Evolutionary conservation across 176 grass and related monocot genomes (phyloP).

Genomic region (Aegilops sharonensis): DNA sequence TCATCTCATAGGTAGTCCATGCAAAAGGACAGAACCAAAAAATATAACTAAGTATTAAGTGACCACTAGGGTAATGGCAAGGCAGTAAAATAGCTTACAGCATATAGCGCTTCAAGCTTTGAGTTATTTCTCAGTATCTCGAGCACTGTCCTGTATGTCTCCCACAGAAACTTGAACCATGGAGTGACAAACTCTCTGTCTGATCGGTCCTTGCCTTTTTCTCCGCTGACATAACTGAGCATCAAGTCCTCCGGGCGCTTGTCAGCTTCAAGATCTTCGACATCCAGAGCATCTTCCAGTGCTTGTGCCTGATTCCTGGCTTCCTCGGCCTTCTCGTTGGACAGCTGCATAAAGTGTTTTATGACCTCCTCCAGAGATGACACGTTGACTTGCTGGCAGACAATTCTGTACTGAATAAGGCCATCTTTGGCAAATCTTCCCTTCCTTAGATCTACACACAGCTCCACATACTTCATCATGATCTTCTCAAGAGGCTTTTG

Average conservation of each 20-base stretch:
- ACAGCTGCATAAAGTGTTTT: slow-evolving; percentile 95
- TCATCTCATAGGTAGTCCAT: background rate
- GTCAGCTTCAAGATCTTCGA: slow-evolving; percentile 95
- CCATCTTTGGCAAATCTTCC: slow-evolving; percentile 98
- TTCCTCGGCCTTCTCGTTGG: slow-evolving; percentile 82
- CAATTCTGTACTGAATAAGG: slow-evolving; percentile 93
- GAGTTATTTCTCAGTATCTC: slow-evolving; percentile 97
- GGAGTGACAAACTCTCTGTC: slow-evolving; percentile 93
- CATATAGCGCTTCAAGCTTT: slow-evolving; percentile 90
- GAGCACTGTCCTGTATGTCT: slow-evolving; percentile 90
- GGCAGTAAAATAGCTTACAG: slow-evolving; percentile 52
- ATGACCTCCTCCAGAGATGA: slow-evolving; percentile 93
- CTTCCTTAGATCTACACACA: slow-evolving; percentile 88
- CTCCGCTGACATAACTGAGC: slow-evolving; percentile 92
- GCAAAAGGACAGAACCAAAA: background rate
- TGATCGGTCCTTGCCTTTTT: slow-evolving; percentile 91
- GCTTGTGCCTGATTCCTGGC: slow-evolving; percentile 70
- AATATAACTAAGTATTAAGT: background rate
- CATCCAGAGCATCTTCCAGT: slow-evolving; percentile 90
- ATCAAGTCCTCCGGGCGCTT: slow-evolving; percentile 96
- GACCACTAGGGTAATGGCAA: background rate
- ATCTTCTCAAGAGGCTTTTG: slow-evolving; percentile 93
- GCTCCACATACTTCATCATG: slow-evolving; percentile 98
- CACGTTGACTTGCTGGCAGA: slow-evolving; percentile 97
- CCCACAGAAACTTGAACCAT: slow-evolving; percentile 99